A percentile compares a stretch with the other conserved stretches of the same genome.
Conservation (phyloP, 2,329 filamentous ascomycete genomes). For the Cladosporium oxysporum region DNA sequence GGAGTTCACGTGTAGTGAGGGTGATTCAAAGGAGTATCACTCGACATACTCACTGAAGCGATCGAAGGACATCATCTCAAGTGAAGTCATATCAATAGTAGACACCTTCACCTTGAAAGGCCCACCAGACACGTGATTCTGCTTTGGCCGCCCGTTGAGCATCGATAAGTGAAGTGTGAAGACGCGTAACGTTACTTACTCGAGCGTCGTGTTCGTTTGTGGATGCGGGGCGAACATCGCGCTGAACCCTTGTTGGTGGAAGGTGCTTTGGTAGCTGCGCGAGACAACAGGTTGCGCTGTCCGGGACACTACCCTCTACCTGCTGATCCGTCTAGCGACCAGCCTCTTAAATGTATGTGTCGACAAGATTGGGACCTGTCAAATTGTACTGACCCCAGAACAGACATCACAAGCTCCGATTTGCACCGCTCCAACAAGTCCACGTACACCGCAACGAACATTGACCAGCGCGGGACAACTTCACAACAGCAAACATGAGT, state of each 20-base stretch:
- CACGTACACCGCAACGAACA: slow-evolving; percentile 17
- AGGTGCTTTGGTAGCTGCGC: slow-evolving; percentile 7
- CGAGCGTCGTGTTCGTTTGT: slow-evolving; percentile 10
- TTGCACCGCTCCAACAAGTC: slow-evolving; percentile 5
- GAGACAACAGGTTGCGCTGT: slow-evolving; percentile 17
- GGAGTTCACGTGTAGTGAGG: neutral
- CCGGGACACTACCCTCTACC: neutral
- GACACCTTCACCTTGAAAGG: neutral
- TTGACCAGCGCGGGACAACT: slow-evolving; percentile 13
- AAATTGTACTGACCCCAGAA: neutral
- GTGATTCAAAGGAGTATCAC: neutral
- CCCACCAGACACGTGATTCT: neutral
- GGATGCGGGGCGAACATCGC: slow-evolving; percentile 10
- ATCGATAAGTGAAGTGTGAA: slow-evolving; percentile 18
- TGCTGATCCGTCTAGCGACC: neutral
- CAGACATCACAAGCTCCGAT: neutral
- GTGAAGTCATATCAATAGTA: neutral
- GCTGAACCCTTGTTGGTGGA: slow-evolving; percentile 12
- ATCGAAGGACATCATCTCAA: neutral
- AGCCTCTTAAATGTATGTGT: neutral
- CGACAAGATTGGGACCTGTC: too few relatives aligned
- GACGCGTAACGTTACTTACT: neutral
- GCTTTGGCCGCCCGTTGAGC: neutral
- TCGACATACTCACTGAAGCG: neutral
- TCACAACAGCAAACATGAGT: slow-evolving; percentile 25